Evolutionary conservation across 345 rosid species (phyloP), one percentile per base, ranked within the genome.

Genomic region (Pistacia atlantica): DNA sequence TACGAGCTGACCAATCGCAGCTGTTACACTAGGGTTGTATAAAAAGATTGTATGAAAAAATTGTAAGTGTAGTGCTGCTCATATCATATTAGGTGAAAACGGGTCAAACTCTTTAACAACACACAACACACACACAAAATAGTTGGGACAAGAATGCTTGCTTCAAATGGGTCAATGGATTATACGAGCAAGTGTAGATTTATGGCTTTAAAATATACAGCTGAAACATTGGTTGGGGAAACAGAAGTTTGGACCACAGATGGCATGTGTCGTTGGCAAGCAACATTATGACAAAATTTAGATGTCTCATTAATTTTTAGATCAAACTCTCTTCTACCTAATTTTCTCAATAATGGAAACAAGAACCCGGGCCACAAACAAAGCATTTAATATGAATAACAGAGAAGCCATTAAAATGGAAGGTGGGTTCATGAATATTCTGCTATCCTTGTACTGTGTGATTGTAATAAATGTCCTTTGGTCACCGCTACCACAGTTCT

Each of bases 391-490:
- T 55, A 57, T 18, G 25, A 55, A 48, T 56, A 31, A 0, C 16
- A 65, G n/a, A 65, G n/a, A 18, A 22, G 54, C 9, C 66, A 11
- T 42, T 64, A 35, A 60, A 77, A 28, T 35, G 65, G 66, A 58
- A 65, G 71, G 13, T 46, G 64, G 65, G 60, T n/a, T 64, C 80
- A 80, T 80, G 67, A 80, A 84, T 80, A 46, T 33, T 73, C 11
- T 37, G 69, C 11, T 28, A 11, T 35, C 33, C 33, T 54, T 58
- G 67, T 37, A 17, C 14, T 8, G 11, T 10, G 46, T 17, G 11
- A 48, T 11, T 18, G 54, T 45, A 42, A 80, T 42, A 56, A 65
- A 58, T 57, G 59, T 68, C 71, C 59, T n/a, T 48, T 60, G 77
- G 69, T 71, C 78, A 79, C 74, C 60, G 10, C 69, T 67, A 48